phyloP scores from a whole-genome alignment of 2,329 filamentous ascomycete genomes.

The Aspergillus pseudoviridinutans region DNA sequence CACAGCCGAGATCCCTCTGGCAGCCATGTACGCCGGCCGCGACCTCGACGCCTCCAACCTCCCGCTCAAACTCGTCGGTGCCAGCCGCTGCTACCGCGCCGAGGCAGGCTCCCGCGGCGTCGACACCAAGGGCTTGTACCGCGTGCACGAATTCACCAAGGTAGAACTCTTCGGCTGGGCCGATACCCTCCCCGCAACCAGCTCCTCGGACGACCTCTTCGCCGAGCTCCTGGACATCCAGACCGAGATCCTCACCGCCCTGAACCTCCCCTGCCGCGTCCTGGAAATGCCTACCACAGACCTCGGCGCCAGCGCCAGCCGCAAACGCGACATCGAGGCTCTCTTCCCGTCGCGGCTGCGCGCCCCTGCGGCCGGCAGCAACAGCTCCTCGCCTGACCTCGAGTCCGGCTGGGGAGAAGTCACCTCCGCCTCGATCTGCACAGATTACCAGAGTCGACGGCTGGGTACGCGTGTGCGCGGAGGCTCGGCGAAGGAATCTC shows the following conservation, averaged over 20 bases:
- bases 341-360: constrained; percentile 76
- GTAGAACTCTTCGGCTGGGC: constrained; percentile 98
- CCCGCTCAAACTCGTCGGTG: constrained; percentile 75
- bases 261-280: constrained; percentile 80
- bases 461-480: constrained; percentile 69
- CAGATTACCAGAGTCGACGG: constrained; percentile 86
- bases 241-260: constrained; percentile 70
- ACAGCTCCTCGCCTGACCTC: constrained; percentile 13
- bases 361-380: constrained; percentile 1
- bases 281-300: constrained; percentile 89
- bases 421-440: constrained; percentile 84
- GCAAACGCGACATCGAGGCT: constrained; percentile 91
- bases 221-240: constrained; percentile 85
- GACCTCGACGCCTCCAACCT: constrained; percentile 62
- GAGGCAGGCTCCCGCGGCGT: constrained; percentile 87
- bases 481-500: constrained; percentile 45
- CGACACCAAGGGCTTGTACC: constrained; percentile 90
- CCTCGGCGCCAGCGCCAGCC: constrained; percentile 78
- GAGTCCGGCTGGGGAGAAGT: constrained; percentile 87
- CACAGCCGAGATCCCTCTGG: constrained; percentile 92
- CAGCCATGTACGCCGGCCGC: constrained; percentile 78
- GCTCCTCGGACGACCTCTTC: constrained; percentile 54
- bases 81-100: constrained; percentile 90
- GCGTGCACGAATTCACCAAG: constrained; percentile 98
- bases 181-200: constrained; percentile 46